These are phyloP conservation scores for Talaromyces sp. DNA, from an alignment of 2,329 filamentous ascomycete genomes.

Conservation along the genomic window DNA sequence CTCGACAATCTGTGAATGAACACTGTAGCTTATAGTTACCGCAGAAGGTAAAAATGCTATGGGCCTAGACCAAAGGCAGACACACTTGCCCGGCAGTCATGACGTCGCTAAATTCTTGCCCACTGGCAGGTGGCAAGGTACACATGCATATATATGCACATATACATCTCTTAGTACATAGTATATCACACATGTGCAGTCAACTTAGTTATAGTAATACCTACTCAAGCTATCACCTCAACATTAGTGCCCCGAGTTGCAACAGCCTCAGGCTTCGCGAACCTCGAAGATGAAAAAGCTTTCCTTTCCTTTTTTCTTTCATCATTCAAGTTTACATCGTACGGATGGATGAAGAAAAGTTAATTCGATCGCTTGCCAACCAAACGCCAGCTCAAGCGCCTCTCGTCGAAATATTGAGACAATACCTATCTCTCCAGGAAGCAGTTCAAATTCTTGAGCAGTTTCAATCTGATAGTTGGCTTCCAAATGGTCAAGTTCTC, in stretches of 20 bases:
- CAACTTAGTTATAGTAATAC: neutral
- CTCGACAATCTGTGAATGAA: neutral
- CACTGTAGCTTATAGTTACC: neutral
- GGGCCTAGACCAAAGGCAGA: neutral
- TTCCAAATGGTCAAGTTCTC: constrained; percentile 12
- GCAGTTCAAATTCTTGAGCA: constrained; percentile 7
- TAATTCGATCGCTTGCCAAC: neutral
- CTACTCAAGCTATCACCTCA: neutral
- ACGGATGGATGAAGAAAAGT: neutral
- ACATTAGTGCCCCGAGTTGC: too few species aligned
- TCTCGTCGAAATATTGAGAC: constrained; percentile 1
- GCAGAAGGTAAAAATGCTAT: neutral
- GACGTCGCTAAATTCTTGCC: neutral
- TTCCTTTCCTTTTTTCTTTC: neutral
- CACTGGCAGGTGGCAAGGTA: neutral
- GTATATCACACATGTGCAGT: too few species aligned
- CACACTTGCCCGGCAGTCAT: neutral
- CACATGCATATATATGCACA: neutral
- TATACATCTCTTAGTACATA: neutral
- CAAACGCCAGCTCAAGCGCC: neutral
- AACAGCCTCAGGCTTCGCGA: neutral
- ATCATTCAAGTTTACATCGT: neutral
- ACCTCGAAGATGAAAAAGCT: neutral
- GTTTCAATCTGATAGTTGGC: constrained; percentile 11
- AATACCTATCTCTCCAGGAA: neutral